Evolutionary conservation across 225 moss, liverwort and hornwort genomes (phyloP).

Genomic region (Bryum argenteum): DNA sequence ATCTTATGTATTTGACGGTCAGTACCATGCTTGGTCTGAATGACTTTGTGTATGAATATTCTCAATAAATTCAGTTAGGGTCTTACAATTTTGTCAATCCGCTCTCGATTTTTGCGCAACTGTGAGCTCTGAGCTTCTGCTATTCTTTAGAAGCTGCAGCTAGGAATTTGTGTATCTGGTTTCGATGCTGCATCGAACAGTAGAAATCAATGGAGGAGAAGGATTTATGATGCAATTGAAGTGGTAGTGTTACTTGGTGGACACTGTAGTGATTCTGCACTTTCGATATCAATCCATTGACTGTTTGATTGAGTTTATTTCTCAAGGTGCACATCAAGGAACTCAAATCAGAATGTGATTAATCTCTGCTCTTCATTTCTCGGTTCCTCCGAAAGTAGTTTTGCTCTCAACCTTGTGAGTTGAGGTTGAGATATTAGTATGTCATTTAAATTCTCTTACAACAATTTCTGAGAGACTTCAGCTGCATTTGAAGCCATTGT

Average conservation of each 20-base stretch:
- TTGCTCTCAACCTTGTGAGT: not conserved
- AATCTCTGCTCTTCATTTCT: not conserved
- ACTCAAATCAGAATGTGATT: not conserved
- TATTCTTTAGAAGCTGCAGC: no score
- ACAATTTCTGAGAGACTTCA: not conserved
- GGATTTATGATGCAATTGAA: no score
- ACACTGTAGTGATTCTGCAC: no score
- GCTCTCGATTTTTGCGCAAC: no score
- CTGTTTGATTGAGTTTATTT: no score
- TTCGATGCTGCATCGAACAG: no score
- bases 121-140: no score
- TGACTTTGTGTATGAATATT: slow-evolving; percentile 76
- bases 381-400: not conserved
- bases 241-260: no score
- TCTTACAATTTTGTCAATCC: no score
- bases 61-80: slow-evolving; percentile 43
- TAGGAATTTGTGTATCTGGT: no score
- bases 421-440: not conserved
- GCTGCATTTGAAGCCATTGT: not conserved
- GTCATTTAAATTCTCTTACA: not conserved
- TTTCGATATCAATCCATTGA: no score
- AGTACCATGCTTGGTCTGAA: slow-evolving; percentile 95
- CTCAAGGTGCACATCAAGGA: not conserved
- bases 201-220: no score
- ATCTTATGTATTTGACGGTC: slow-evolving; percentile 79